phyloP scores from a whole-genome alignment of 805 yeast species.

The Wickerhamiella sorbophila region DNA sequence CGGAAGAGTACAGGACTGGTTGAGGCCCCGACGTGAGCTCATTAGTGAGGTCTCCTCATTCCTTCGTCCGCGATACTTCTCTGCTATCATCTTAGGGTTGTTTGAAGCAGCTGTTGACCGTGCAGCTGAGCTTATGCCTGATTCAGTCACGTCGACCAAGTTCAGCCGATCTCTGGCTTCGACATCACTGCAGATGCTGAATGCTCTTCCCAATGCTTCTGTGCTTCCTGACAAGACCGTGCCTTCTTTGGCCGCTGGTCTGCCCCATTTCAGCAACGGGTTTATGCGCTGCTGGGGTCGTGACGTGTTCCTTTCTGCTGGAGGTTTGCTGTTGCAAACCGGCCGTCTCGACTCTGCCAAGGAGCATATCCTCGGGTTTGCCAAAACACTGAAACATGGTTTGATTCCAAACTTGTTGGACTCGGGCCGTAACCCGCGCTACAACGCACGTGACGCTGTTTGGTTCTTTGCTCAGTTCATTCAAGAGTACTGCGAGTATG shows the following conservation, averaged over 20 bases:
- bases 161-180: slow-evolving; percentile 71
- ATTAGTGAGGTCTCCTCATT: slow-evolving; percentile 60
- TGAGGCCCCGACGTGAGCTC: slow-evolving; percentile 34
- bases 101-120: slow-evolving; percentile 67
- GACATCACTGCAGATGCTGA: slow-evolving; percentile 79
- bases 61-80: slow-evolving; percentile 75
- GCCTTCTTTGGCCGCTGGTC: slow-evolving; percentile 86
- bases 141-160: slow-evolving; percentile 45
- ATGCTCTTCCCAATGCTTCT: slow-evolving; percentile 57
- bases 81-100: slow-evolving; percentile 64
- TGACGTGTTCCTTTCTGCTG: slow-evolving; percentile 76
- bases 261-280: slow-evolving; percentile 82
- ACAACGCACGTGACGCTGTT: slow-evolving; percentile 91
- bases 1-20: slow-evolving; percentile 41
- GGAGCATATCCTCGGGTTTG: slow-evolving; percentile 71
- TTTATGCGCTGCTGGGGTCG: slow-evolving; percentile 99
- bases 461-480: slow-evolving; percentile 89
- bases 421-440: slow-evolving; percentile 86
- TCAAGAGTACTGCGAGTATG: slow-evolving; percentile 61
- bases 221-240: slow-evolving; percentile 44
- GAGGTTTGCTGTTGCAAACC: slow-evolving; percentile 69
- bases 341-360: slow-evolving; percentile 70
- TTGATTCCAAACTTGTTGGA: slow-evolving; percentile 85
- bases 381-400: slow-evolving; percentile 86
- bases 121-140: slow-evolving; percentile 44